Evolutionary conservation across 805 yeast genomes (phyloP).

Genomic region (Torulaspora gathmanii): DNA sequence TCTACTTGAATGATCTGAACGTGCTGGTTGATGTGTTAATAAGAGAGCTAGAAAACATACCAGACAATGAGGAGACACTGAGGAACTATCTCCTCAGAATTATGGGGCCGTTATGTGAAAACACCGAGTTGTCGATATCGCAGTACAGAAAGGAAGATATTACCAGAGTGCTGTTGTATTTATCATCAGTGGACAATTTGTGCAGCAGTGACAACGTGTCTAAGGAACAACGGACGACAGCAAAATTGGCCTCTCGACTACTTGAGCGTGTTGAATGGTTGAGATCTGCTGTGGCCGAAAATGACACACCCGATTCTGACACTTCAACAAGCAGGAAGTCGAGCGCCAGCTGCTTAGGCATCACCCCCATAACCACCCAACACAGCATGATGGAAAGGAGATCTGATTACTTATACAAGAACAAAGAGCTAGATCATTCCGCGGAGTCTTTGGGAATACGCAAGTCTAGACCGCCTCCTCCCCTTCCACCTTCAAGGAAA

Average conservation of each 20-base stretch:
- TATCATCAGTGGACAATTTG: slow-evolving; percentile 34
- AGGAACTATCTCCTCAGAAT: slow-evolving; percentile 73
- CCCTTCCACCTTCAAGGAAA: slow-evolving; percentile 38
- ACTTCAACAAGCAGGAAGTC: slow-evolving; percentile 23
- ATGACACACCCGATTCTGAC: slow-evolving; percentile 9
- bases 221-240: slow-evolving; percentile 37
- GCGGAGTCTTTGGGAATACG: slow-evolving; percentile 37
- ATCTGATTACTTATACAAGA: slow-evolving; percentile 10
- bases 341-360: slow-evolving; percentile 21
- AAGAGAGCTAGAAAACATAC: slow-evolving; percentile 69
- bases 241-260: slow-evolving; percentile 41
- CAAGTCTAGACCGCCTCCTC: slow-evolving; percentile 37
- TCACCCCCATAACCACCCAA: slow-evolving; percentile 14
- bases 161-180: slow-evolving; percentile 45
- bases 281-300: slow-evolving; percentile 1
- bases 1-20: slow-evolving; percentile 78
- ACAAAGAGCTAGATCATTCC: slow-evolving; percentile 26
- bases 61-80: slow-evolving; percentile 52
- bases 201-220: slow-evolving; percentile 21
- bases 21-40: slow-evolving; percentile 79
- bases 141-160: slow-evolving; percentile 58
- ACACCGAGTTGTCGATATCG: slow-evolving; percentile 54
- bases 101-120: slow-evolving; percentile 61
- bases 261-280: slow-evolving; percentile 37
- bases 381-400: slow-evolving; percentile 3